Conservation (phyloP, 441 rosid genomes). For the Francoa sonchifolia region DNA sequence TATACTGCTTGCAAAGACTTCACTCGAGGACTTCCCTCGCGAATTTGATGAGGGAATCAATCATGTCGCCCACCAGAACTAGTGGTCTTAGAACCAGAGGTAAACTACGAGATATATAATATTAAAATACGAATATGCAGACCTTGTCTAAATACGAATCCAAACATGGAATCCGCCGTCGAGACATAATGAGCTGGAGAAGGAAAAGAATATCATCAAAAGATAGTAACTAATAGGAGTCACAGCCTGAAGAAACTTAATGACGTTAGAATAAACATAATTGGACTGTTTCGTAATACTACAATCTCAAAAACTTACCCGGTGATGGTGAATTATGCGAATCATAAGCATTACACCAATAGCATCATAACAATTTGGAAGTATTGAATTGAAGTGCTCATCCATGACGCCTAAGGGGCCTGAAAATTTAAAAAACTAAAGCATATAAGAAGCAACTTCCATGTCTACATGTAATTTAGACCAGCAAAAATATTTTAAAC, state of each 20-base stretch:
- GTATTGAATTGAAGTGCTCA: conserved; percentile 80
- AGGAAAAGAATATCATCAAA: too few species aligned
- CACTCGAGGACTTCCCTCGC: too few species aligned
- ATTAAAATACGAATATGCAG: conserved; percentile 12
- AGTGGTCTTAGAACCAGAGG: too few species aligned
- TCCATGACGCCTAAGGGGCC: conserved; percentile 98
- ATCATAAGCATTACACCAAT: conserved; percentile 98
- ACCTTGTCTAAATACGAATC: conserved; percentile 99
- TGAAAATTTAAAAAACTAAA: conserved; percentile 20
- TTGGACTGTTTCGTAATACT: too few species aligned
- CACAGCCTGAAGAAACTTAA: too few species aligned
- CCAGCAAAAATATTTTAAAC: conserved; percentile 1
- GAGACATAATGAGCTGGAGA: conserved; percentile 91
- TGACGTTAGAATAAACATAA: too few species aligned
- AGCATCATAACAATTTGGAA: conserved; percentile 91
- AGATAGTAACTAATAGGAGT: too few species aligned
- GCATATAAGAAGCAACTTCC: background rate
- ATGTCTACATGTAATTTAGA: background rate
- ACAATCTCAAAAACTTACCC: conserved; percentile 37
- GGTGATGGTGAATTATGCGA: conserved; percentile 91
- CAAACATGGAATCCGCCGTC: conserved; percentile 89
- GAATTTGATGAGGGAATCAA: too few species aligned
- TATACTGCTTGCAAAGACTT: too few species aligned
- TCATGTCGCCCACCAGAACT: too few species aligned
- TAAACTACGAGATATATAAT: too few species aligned